These are phyloP conservation scores for Rosa hybrid DNA, from an alignment of 331 rosid genomes.

Conservation along the genomic window DNA sequence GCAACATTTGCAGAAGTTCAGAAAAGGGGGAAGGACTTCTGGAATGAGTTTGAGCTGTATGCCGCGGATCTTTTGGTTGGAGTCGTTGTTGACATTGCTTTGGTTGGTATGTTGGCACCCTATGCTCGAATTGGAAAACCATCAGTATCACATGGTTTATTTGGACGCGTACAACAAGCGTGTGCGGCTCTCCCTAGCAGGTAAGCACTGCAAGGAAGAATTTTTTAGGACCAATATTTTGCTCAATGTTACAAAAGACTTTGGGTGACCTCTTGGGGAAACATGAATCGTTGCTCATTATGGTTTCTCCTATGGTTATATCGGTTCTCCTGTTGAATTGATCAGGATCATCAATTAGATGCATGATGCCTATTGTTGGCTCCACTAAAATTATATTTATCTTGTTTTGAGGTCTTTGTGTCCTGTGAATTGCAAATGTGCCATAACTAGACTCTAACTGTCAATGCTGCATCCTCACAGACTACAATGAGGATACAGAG, in stretches of 20 bases:
- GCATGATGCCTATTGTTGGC: neutral
- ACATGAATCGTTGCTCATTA: neutral
- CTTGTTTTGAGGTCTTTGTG: slow-evolving; percentile 4
- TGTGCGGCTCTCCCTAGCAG: slow-evolving; percentile 85
- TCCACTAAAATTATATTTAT: neutral
- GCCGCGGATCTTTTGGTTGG: slow-evolving; percentile 88
- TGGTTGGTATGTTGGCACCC: slow-evolving; percentile 81
- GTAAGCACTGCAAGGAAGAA: slow-evolving; percentile 30
- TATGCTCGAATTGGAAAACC: slow-evolving; percentile 74
- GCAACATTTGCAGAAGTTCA: slow-evolving; percentile 84
- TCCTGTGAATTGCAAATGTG: neutral
- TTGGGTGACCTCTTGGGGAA: neutral
- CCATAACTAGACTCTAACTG: neutral
- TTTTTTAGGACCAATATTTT: neutral
- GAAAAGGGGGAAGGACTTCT: slow-evolving; percentile 79
- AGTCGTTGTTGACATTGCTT: slow-evolving; percentile 75
- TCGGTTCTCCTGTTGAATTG: neutral
- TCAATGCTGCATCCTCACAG: neutral
- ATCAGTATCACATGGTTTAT: slow-evolving; percentile 60
- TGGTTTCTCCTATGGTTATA: neutral
- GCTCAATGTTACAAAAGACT: neutral
- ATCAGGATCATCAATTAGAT: neutral
- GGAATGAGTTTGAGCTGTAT: slow-evolving; percentile 87
- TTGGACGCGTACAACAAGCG: slow-evolving; percentile 64
- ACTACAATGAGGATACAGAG: neutral